Conservation (phyloP, 805 yeast genomes). For the Teunomyces panamensis region DNA sequence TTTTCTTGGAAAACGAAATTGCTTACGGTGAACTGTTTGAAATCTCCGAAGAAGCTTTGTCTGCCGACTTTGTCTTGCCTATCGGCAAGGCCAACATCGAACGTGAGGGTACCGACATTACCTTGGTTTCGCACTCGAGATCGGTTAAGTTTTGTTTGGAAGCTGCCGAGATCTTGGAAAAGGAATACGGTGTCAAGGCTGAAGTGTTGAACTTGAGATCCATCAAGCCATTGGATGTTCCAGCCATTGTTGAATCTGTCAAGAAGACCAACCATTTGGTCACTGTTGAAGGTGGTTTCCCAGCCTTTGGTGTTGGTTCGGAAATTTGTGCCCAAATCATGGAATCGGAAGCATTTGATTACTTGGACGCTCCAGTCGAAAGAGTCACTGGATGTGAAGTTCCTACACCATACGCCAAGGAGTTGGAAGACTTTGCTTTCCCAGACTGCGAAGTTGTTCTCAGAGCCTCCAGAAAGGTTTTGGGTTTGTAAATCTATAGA, state of each 20-base stretch:
- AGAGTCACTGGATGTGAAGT: conserved; percentile 99
- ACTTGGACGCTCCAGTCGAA: conserved; percentile 97
- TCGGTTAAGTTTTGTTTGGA: conserved; percentile 80
- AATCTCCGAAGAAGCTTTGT: conserved; percentile 82
- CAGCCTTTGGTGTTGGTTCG: conserved; percentile 97
- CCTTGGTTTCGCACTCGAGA: conserved; percentile 90
- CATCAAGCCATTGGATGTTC: conserved; percentile 93
- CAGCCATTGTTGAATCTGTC: conserved; percentile 78
- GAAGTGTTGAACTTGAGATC: conserved; percentile 96
- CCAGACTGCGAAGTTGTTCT: conserved; percentile 90
- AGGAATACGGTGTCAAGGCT: conserved; percentile 82
- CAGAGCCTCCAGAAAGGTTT: conserved; percentile 80
- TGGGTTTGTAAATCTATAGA: conserved; percentile 52
- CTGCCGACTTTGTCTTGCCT: conserved; percentile 88
- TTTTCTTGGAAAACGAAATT: conserved; percentile 93
- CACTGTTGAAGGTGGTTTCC: conserved; percentile 97
- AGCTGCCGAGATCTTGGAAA: conserved; percentile 85
- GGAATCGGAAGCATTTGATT: conserved; percentile 98
- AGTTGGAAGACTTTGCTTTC: conserved; percentile 97
- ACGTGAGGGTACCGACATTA: conserved; percentile 85
- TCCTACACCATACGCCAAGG: conserved; percentile 97
- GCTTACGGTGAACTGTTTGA: conserved; percentile 90
- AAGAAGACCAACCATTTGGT: conserved; percentile 96
- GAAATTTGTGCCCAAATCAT: conserved; percentile 96
- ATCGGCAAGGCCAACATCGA: conserved; percentile 95